Percentiles rank a stretch among this genome's conserved stretches.
Evolutionary conservation across 2,329 filamentous ascomycete genomes (phyloP).

Genomic region (Periconia digitata): DNA sequence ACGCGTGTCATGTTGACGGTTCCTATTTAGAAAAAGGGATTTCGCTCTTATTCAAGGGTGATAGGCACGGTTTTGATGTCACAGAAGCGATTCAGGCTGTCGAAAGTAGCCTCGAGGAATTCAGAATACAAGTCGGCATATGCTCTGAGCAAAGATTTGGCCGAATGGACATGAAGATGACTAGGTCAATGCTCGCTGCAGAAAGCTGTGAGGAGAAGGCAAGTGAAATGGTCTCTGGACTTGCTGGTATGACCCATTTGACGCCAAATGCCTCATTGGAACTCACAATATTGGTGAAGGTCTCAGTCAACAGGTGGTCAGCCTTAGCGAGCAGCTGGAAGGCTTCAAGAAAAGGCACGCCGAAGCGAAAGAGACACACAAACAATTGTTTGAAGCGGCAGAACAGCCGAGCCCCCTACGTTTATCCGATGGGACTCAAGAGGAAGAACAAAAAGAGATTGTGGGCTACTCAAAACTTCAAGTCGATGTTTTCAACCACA

Average conservation of each 20-base stretch:
- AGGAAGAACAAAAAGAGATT: neutral
- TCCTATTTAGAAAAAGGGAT: neutral
- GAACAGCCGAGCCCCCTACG: neutral
- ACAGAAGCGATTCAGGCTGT: neutral
- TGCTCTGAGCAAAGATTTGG: neutral
- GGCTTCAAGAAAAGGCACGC: no score
- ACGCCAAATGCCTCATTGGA: no score
- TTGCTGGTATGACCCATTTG: neutral
- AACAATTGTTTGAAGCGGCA: neutral
- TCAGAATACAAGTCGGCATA: neutral
- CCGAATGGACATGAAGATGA: neutral
- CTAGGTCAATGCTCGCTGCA: conserved; percentile 1
- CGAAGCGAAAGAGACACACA: neutral
- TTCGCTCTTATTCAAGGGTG: neutral
- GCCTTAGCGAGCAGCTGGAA: no score
- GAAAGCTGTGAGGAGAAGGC: neutral
- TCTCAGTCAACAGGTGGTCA: no score
- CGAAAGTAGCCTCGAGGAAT: neutral
- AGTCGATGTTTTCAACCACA: neutral
- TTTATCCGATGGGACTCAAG: neutral
- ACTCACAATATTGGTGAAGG: no score
- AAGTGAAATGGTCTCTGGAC: no score
- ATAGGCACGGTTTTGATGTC: neutral
- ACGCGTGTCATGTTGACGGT: neutral
- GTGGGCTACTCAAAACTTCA: neutral